A percentile compares a stretch with the other conserved stretches of the same genome.
Conservation (phyloP, 1,139 yeast genomes). For the Yamadazyma trypodendri region DNA sequence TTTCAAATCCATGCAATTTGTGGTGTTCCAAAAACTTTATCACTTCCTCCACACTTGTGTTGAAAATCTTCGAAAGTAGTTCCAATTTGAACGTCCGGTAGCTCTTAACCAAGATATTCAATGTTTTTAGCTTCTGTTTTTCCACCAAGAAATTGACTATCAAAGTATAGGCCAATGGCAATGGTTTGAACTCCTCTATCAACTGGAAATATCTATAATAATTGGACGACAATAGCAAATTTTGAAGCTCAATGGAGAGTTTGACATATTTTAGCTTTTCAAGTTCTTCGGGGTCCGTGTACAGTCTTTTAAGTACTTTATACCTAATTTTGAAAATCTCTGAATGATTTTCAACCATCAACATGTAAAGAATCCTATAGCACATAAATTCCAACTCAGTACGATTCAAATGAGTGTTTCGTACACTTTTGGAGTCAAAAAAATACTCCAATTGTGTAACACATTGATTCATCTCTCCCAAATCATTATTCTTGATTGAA, state of each 20-base stretch:
- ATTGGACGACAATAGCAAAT: conserved; percentile 34
- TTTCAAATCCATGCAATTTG: conserved; percentile 36
- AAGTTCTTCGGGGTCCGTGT: conserved; percentile 21
- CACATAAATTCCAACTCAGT: conserved; percentile 62
- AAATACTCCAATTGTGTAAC: conserved; percentile 73
- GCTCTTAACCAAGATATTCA: conserved; percentile 57
- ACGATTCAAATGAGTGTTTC: conserved; percentile 10
- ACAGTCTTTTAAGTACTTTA: conserved; percentile 13
- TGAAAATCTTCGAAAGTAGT: conserved; percentile 48
- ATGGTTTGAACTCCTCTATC: conserved; percentile 24
- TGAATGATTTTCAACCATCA: conserved; percentile 68
- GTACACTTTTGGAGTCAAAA: conserved; percentile 37
- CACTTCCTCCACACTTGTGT: conserved; percentile 29
- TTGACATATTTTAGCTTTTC: conserved; percentile 22
- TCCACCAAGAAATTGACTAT: conserved; percentile 43
- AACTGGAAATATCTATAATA: conserved; percentile 53
- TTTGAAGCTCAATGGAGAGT: conserved; percentile 26
- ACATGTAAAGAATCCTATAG: conserved; percentile 73
- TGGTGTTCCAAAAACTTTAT: conserved; percentile 40
- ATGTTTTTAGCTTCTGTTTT: conserved; percentile 60
- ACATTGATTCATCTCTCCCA: conserved; percentile 96
- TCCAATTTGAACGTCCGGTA: conserved; percentile 55
- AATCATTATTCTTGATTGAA: conserved; percentile 78
- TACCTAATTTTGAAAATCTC: conserved; percentile 43
- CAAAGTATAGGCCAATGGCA: conserved; percentile 26